Conservation (phyloP, 306 rosid species). For the Dryas drummondii region DNA sequence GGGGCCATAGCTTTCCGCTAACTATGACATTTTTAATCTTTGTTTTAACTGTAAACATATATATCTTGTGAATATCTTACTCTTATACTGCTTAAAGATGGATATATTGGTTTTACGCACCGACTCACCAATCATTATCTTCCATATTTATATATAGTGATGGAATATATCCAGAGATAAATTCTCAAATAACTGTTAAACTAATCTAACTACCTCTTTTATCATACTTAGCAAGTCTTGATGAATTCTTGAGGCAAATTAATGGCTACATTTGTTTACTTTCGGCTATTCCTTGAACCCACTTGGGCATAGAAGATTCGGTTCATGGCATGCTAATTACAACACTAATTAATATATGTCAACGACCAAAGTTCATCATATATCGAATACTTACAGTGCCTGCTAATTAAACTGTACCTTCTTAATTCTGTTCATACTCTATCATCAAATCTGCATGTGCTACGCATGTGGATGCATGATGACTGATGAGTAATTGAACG, state of each 20-base stretch:
- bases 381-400: not conserved
- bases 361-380: slow-evolving; percentile 1
- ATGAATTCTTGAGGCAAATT: not conserved
- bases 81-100: not conserved
- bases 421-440: no score
- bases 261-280: not conserved
- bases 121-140: slow-evolving; percentile 16
- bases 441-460: slow-evolving; percentile 5
- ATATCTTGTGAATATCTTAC: slow-evolving; percentile 3
- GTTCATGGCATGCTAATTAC: slow-evolving; percentile 1
- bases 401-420: not conserved
- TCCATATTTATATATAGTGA: not conserved
- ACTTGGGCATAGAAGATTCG: not conserved
- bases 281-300: slow-evolving; percentile 19
- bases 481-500: no score
- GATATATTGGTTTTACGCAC: slow-evolving; percentile 5
- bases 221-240: slow-evolving; percentile 12
- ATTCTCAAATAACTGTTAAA: not conserved
- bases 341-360: not conserved
- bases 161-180: slow-evolving; percentile 4
- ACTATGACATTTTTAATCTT: slow-evolving; percentile 47
- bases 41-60: slow-evolving; percentile 28
- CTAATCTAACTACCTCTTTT: slow-evolving; percentile 13
- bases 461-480: not conserved
- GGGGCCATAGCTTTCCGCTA: slow-evolving; percentile 46